phyloP scores from a whole-genome alignment of 2,329 filamentous ascomycete species.

The Ceratocystis eucalypticola region DNA sequence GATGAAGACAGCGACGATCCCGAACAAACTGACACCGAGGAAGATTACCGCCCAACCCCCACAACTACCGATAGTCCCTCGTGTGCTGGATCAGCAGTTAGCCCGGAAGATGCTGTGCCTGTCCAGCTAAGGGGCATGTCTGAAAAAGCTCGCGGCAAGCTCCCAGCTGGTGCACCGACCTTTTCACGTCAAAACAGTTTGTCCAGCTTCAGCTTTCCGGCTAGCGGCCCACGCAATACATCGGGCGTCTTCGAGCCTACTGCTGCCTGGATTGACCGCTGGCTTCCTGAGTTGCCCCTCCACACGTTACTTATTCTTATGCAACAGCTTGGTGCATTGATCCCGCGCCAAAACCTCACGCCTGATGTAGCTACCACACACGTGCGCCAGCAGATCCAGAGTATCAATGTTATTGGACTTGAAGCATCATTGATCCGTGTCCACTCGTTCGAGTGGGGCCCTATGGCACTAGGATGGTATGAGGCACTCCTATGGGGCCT shows the following conservation, averaged over 20 bases:
- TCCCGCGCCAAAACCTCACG: slow-evolving; percentile 39
- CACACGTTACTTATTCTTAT: slow-evolving; percentile 75
- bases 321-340: slow-evolving; percentile 44
- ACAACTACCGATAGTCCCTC: slow-evolving; percentile 46
- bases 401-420: slow-evolving; percentile 53
- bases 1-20: slow-evolving; percentile 56
- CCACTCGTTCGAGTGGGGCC: slow-evolving; percentile 90
- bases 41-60: slow-evolving; percentile 38
- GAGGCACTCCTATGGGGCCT: slow-evolving; percentile 89
- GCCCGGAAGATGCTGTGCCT: slow-evolving; percentile 64
- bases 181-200: slow-evolving; percentile 88
- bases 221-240: slow-evolving; percentile 22
- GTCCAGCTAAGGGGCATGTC: slow-evolving; percentile 83
- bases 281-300: slow-evolving; percentile 81
- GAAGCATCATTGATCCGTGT: slow-evolving; percentile 63
- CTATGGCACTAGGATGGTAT: slow-evolving; percentile 84
- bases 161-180: slow-evolving; percentile 67
- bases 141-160: slow-evolving; percentile 91
- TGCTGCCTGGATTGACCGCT: slow-evolving; percentile 75
- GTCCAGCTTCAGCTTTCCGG: slow-evolving; percentile 46
- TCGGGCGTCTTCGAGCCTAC: slow-evolving; percentile 60
- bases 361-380: slow-evolving; percentile 33
- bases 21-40: slow-evolving; percentile 34
- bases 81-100: slow-evolving; percentile 54
- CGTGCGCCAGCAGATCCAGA: slow-evolving; percentile 41